Evolutionary conservation across 129 eudicot genomes (phyloP).

Genomic region (Helianthus annuus): DNA sequence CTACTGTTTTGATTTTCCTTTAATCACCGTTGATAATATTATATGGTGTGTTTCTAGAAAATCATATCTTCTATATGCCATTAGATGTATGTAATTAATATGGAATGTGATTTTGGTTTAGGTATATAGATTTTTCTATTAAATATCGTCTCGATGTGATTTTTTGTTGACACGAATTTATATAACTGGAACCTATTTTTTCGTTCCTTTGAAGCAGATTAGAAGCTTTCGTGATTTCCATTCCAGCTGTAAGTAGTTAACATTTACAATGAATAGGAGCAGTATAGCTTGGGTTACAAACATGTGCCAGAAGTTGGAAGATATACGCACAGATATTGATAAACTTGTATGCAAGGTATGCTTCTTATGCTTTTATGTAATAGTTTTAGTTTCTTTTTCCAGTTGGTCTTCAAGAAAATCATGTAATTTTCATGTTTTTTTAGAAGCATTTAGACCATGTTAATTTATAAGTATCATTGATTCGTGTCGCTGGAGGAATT

Average conservation of each 20-base stretch:
- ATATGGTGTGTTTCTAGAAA: too few relatives aligned
- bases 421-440: slow-evolving; percentile 10
- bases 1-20: too few relatives aligned
- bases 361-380: background rate
- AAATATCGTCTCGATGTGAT: slow-evolving; percentile 2
- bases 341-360: slow-evolving; percentile 54
- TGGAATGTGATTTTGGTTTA: slow-evolving; percentile 18
- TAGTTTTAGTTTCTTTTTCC: background rate
- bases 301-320: slow-evolving; percentile 50
- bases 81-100: background rate
- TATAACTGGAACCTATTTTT: background rate
- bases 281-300: slow-evolving; percentile 49
- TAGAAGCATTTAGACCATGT: too few relatives aligned
- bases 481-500: too few relatives aligned
- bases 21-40: too few relatives aligned
- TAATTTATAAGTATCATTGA: too few relatives aligned
- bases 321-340: slow-evolving; percentile 56
- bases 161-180: background rate
- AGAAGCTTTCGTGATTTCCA: too few relatives aligned
- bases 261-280: slow-evolving; percentile 39
- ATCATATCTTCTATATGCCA: background rate
- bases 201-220: slow-evolving; percentile 1
- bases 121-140: background rate
- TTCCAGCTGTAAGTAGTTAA: background rate
- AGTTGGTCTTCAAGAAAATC: background rate